Conservation (phyloP, 306 rosid genomes). For the Aeschynomene evenia region DNA sequence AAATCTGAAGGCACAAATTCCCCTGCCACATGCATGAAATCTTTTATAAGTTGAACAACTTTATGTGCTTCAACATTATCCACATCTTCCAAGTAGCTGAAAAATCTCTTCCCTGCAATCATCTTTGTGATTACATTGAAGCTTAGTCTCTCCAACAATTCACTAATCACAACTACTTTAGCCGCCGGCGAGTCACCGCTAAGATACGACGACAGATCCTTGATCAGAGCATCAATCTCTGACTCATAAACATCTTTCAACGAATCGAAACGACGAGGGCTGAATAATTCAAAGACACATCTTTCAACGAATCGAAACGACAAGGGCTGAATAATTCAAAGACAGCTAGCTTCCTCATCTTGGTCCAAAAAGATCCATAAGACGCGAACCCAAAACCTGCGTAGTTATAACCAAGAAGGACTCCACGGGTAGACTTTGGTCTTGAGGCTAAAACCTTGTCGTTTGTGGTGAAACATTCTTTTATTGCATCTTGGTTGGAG, state of each 20-base stretch:
- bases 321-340: slow-evolving; percentile 46
- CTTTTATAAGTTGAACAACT: slow-evolving; percentile 43
- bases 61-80: slow-evolving; percentile 43
- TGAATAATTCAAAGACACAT: no score
- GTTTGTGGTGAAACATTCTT: slow-evolving; percentile 59
- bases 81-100: slow-evolving; percentile 33
- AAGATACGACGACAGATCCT: slow-evolving; percentile 2
- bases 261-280: slow-evolving; percentile 41
- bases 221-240: slow-evolving; percentile 36
- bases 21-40: slow-evolving; percentile 47
- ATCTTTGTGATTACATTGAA: slow-evolving; percentile 44
- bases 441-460: slow-evolving; percentile 46
- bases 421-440: slow-evolving; percentile 45
- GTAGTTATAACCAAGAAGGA: slow-evolving; percentile 45
- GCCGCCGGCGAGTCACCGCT: neutral
- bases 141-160: slow-evolving; percentile 45
- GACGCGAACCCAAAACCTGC: slow-evolving; percentile 54
- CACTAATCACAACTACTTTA: slow-evolving; percentile 45
- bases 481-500: slow-evolving; percentile 46
- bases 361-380: slow-evolving; percentile 45
- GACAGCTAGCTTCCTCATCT: slow-evolving; percentile 43
- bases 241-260: slow-evolving; percentile 32
- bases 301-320: no score
- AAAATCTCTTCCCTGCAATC: slow-evolving; percentile 54
- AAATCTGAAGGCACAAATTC: slow-evolving; percentile 43